Evolutionary conservation across 108 stramenopile genomes (phyloP), one percentile per base, ranked within the genome.

Genomic region (Pseudonitzschia multiseries): DNA sequence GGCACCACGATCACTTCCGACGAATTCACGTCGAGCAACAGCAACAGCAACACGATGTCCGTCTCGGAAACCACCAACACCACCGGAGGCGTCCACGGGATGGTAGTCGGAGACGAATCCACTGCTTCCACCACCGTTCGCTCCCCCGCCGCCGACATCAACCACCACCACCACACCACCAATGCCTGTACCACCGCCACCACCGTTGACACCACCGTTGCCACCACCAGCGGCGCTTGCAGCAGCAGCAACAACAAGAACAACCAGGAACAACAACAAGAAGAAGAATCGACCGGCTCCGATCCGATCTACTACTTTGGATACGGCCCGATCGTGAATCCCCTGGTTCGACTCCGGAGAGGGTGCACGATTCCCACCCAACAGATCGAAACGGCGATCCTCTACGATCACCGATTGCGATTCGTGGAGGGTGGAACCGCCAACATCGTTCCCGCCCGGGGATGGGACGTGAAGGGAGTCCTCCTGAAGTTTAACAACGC

Each of bases 241-340:
- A 6, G 8, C 42, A 42, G 42, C 42, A 42, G 10, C 42, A 42
- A 10, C 46, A 14, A 56, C n/a, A 22, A 56, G n/a, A 8, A 31
- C 0, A 33, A 40, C 6, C 33, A 48, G 5, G 67, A 42, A 42
- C 42, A 42, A 10, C 46, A 14, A 56, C n/a, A 22, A 56, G n/a
- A 8, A 31, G n/a, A n/a, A n/a, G n/a, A n/a, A n/a, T n/a, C n/a
- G n/a, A n/a, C n/a, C n/a, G n/a, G n/a, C n/a, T n/a, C n/a, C 0
- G 15, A 40, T 2, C 33, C 52, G 5, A 68, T 78, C 22, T 65
- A 62, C 31, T 79, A 69, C 36, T 79, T 79, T 75, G 79, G 68
- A 32, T 75, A 74, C 63, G 79, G 79, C 17, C 73, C 79, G 0
- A 79, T 79, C 29, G 79, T 79, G 8, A 69, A 79, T 56, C 67